These are phyloP conservation scores for Pinus tabuliformis DNA, from an alignment of 75 land plant species.

Conservation along the genomic window DNA sequence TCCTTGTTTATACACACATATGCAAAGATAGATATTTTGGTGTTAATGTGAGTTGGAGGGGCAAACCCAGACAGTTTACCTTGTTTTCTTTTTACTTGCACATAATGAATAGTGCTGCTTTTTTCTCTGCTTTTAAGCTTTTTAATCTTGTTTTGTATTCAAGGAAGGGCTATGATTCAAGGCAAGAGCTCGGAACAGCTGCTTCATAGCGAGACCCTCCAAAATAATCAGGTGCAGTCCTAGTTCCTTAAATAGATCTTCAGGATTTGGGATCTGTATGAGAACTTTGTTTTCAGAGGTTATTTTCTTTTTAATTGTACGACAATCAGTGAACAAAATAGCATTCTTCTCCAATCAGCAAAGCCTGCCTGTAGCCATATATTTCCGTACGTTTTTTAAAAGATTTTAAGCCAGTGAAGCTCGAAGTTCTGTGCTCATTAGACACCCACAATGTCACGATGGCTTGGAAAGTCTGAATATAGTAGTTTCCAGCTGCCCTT, in stretches of 20 bases:
- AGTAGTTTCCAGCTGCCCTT: background rate
- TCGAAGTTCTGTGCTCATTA: no score
- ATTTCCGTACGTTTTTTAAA: no score
- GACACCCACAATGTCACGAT: no score
- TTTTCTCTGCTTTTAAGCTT: background rate
- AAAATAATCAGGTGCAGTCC: background rate
- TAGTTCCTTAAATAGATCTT: background rate
- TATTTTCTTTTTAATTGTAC: background rate
- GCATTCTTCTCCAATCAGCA: background rate
- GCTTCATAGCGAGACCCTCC: background rate
- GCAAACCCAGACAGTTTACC: background rate
- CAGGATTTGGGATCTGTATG: background rate
- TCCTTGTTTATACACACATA: background rate
- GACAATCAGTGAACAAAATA: background rate
- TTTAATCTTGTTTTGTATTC: background rate
- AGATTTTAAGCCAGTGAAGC: no score
- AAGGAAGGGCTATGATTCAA: constrained; percentile 3
- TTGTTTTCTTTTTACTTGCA: background rate
- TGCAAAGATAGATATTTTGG: background rate
- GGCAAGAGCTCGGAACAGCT: background rate
- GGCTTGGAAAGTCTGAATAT: background rate
- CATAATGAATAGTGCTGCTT: background rate
- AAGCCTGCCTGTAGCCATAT: no score
- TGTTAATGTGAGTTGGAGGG: background rate
- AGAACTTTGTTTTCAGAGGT: background rate